Evolutionary conservation across 1,284 basidiomycete genomes (phyloP).

Genomic region (Ceratobasidium theobromae): DNA sequence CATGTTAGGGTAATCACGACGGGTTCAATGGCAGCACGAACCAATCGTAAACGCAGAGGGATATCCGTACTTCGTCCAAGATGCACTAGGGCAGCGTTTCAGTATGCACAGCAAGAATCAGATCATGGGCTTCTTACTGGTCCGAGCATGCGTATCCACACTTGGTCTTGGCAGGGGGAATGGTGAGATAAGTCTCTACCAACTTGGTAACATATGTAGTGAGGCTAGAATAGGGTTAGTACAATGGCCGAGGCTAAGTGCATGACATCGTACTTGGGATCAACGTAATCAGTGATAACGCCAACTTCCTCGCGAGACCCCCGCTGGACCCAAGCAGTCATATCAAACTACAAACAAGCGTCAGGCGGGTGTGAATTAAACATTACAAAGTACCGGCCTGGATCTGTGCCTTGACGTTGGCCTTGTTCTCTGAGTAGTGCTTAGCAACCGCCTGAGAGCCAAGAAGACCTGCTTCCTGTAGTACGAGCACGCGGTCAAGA

Average conservation of each 20-base stretch:
- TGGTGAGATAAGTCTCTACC: slow-evolving; percentile 75
- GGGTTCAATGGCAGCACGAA: slow-evolving; percentile 45
- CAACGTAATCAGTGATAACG: slow-evolving; percentile 86
- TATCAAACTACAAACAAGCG: slow-evolving; percentile 66
- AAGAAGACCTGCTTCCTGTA: slow-evolving; percentile 87
- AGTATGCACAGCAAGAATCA: slow-evolving; percentile 37
- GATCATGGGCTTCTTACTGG: slow-evolving; percentile 56
- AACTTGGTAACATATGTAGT: slow-evolving; percentile 79
- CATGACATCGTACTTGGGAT: slow-evolving; percentile 55
- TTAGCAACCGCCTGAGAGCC: slow-evolving; percentile 90
- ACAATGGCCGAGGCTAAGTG: background rate
- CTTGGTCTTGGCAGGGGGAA: slow-evolving; percentile 76
- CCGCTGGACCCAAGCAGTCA: slow-evolving; percentile 95
- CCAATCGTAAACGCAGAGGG: slow-evolving; percentile 81
- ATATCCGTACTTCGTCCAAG: slow-evolving; percentile 84
- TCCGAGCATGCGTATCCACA: slow-evolving; percentile 97
- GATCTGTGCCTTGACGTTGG: slow-evolving; percentile 85
- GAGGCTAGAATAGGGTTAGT: slow-evolving; percentile 49
- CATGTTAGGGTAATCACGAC: slow-evolving; percentile 34
- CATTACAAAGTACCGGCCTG: slow-evolving; percentile 53
- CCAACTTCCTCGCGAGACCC: slow-evolving; percentile 88
- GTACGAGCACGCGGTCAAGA: slow-evolving; percentile 8
- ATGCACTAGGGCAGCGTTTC: slow-evolving; percentile 55
- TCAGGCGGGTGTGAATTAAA: background rate
- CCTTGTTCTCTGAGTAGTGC: slow-evolving; percentile 64